Evolutionary conservation across 176 grass and related monocot species (phyloP).

Genomic region (Hordeum marinum): DNA sequence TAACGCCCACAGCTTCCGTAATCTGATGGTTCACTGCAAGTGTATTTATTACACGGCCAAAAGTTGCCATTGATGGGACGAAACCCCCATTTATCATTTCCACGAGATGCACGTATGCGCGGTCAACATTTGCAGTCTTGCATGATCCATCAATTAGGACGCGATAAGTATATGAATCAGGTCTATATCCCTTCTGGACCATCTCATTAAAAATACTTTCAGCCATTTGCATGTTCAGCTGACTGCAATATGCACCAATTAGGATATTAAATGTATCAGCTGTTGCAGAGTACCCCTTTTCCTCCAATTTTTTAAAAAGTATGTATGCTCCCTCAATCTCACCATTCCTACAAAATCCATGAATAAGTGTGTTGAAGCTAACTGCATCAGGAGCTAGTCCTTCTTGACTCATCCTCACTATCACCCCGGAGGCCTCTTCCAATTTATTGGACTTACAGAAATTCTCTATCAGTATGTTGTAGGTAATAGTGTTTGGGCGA

Average conservation of each 20-base stretch:
- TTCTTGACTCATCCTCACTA: conserved; percentile 82
- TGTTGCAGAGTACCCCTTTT: conserved; percentile 56
- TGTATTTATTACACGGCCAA: conserved; percentile 73
- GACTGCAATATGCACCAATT: conserved; percentile 62
- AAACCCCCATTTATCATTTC: conserved; percentile 67
- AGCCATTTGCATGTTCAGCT: conserved; percentile 82
- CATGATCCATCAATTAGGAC: conserved; percentile 78
- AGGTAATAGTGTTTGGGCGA: conserved; percentile 65
- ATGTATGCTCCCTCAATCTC: conserved; percentile 75
- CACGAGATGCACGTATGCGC: conserved; percentile 53
- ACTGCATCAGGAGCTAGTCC: conserved; percentile 75
- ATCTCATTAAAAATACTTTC: conserved; percentile 70
- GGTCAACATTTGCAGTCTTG: conserved; percentile 59
- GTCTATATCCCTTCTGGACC: conserved; percentile 50
- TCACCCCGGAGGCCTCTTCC: conserved; percentile 57
- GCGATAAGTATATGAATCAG: conserved; percentile 74
- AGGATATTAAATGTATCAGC: conserved; percentile 84
- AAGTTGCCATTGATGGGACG: conserved; percentile 68
- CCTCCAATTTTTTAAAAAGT: conserved; percentile 67
- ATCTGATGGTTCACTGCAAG: conserved; percentile 43
- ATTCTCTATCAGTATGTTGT: conserved; percentile 88
- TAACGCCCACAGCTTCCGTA: conserved; percentile 60
- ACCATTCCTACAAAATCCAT: conserved; percentile 78
- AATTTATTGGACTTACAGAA: conserved; percentile 67
- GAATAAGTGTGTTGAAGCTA: conserved; percentile 82